Evolutionary conservation across 2,329 filamentous ascomycete genomes (phyloP), one percentile per base, ranked within the genome.

Genomic region (Purpureocillium lavendulum): DNA sequence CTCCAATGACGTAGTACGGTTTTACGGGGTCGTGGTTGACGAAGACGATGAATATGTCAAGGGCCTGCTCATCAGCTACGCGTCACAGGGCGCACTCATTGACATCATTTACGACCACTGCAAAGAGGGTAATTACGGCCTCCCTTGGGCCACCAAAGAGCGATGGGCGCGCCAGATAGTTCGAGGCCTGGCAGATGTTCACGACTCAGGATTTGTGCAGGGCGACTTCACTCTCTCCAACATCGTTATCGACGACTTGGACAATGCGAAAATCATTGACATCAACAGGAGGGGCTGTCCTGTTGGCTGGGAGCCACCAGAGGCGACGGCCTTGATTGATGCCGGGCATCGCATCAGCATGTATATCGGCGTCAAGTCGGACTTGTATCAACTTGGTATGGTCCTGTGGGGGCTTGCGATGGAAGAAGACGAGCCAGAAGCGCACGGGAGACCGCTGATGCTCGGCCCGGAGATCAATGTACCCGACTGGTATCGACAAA

Each of bases 331-430:
- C 6, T 77, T 97, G 40, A 87, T 97, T 44, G 82, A 90, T 48
- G 89, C 82, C 59, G 86, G 85, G 42, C 89, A 96, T 60, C 77
- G 87, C 24, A 89, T 98, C 39, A 84, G 86, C 34, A 95, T 97
- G 82, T 96, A 94, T 55, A 97, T 98, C 56, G 90, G 92, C 11
- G 88, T 96, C 57, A 98, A 98, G 63, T 95, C 90, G 1, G 92
- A 98, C 61, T 70, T 98, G 1, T 98, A 84, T 54, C 92, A 98
- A 61, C 73, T 97, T 5, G 92, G 92, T 5, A 98, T 98, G 92
- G 88, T 95, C 2, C 67, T 98, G 3, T 98, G 90, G 87, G 87
- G 87, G 16, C 66, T 98, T 34, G 90, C 87, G 2, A 84, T 83
- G 55, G 77, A 90, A 49, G 78, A 89, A 40, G 90, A 97, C 53